Base-by-base conservation (phyloP, 257 asterid species). In the Ocimum tenuiflorum region DNA sequence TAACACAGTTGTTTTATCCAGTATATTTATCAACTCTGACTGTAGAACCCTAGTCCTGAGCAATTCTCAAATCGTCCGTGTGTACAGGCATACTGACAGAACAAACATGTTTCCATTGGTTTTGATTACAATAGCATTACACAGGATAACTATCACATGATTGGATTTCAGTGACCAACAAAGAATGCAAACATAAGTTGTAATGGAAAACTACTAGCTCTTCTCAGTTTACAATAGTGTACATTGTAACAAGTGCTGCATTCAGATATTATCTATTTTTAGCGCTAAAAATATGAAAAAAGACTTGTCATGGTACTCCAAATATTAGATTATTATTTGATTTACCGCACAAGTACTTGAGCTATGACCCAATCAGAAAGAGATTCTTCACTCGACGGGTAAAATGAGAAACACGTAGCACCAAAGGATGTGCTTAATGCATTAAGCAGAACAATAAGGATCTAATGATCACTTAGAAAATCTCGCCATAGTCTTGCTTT, bases 221-320 rank as follows among this genome's bases (percentile, higher is more conserved):
- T 42, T 22, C 3, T 0, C 7, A 27, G n/a, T 23, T 29, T n/a
- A n/a, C 41, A 8, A 24, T 3, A 41, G 1, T 39, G 23, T 15
- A 60, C 39, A 39, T 60, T 59, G 65, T 39, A 39, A 22, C 66
- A 41, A 60, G 38, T 39, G 51, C 66, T 60, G 38, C 13, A 39
- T 9, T 42, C 57, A 15, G 56, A 17, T 4, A 29, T 15, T 29
- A 46, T 14, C 67, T 43, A 12, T 7, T n/a, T 29, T 24, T 14
- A 61, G 39, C 43, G 15, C 27, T 18, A 62, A 29, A 62, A 27
- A 19, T 59, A 20, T 58, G 45, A 9, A 15, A 35, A 15, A 35
- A 2, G 24, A 33, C 27, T 19, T 17, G 1, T n/a, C 36, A 27
- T 4, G 31, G 56, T 1, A 38, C 14, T 41, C 53, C 24, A 43